Conservation (phyloP, 2,329 filamentous ascomycete genomes). For the Aaosphaeria pasadenensis region DNA sequence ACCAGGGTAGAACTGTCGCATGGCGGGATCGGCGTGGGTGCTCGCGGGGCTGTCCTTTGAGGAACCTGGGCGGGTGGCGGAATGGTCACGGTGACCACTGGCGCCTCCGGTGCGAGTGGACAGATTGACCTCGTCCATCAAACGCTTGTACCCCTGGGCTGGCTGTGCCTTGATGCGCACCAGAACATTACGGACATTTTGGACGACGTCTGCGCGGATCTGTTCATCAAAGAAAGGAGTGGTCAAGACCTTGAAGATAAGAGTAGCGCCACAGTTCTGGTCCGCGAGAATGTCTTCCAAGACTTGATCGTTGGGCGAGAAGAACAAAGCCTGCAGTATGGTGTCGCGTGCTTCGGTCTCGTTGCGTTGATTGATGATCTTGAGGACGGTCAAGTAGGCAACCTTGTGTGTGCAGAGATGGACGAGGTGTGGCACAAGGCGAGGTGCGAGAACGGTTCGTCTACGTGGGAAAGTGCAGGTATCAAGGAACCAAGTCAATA, state of each 20-base stretch:
- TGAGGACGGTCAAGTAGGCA: slow-evolving; percentile 92
- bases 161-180: slow-evolving; percentile 89
- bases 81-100: slow-evolving; percentile 30
- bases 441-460: slow-evolving; percentile 85
- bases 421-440: slow-evolving; percentile 87
- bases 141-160: slow-evolving; percentile 91
- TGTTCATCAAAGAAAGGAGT: slow-evolving; percentile 96
- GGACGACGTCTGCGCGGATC: slow-evolving; percentile 82
- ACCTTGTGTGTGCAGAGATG: slow-evolving; percentile 98
- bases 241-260: slow-evolving; percentile 98
- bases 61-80: slow-evolving; percentile 30
- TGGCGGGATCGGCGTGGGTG: slow-evolving; percentile 23
- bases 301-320: slow-evolving; percentile 79
- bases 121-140: slow-evolving; percentile 97
- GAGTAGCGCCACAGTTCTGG: slow-evolving; percentile 84
- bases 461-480: slow-evolving; percentile 94
- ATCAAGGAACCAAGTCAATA: slow-evolving; percentile 96
- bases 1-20: slow-evolving; percentile 35
- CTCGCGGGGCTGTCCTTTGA: slow-evolving; percentile 32
- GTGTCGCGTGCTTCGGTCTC: slow-evolving; percentile 89
- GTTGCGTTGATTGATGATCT: slow-evolving; percentile 97
- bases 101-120: slow-evolving; percentile 55
- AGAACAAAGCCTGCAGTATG: slow-evolving; percentile 88
- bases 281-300: slow-evolving; percentile 89
- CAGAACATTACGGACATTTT: slow-evolving; percentile 87